Evolutionary conservation across 1,284 basidiomycete species (phyloP), one percentile per base, ranked within the genome.

Genomic region (Naganishia sp.): DNA sequence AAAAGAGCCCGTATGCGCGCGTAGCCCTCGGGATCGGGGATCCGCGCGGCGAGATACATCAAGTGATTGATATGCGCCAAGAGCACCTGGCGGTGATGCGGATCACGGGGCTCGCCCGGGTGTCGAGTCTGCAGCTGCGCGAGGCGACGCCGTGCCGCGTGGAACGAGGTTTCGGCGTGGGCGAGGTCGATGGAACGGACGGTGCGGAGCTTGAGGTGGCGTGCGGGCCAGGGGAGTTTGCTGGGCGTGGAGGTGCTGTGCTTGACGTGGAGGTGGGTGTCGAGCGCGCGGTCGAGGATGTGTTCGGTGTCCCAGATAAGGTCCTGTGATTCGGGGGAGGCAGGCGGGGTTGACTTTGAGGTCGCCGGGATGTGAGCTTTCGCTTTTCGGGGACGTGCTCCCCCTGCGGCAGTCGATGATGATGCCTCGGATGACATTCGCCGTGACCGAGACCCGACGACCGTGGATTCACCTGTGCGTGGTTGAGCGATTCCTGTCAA

Each of bases 11-110:
- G 71, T 71, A 74, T 75, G 28, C 70, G 63, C 28, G 71, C 63
- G 47, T 74, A 71, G 31, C 65, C 52, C 18, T 32, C 28, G 15
- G 68, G 57, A 47, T 70, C 63, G 6, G 67, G 66, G 6, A 70
- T 62, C 18, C 73, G 35, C 2, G 74, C 72, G 28, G 70, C 71
- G 2, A 76, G 67, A 54, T 74, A 74, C 18, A 77, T 70, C 52
- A 76, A 43, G 57, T 75, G 70, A 58, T 76, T 75, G 41, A 76
- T 60, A 31, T 68, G 54, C 28, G 67, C 69, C 28, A 23, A 43
- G 23, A 67, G 31, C 25, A 54, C 51, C 13, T 63, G n/a, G 6
- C n/a, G 25, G 39, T 63, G 51, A 6, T 17, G 7, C 42, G 51
- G 1, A 53, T 50, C 23, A 10, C 25, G 46, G 39, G n/a, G 2